Conservation (phyloP, 495 filamentous ascomycete genomes). For the Podospora didyma region DNA sequence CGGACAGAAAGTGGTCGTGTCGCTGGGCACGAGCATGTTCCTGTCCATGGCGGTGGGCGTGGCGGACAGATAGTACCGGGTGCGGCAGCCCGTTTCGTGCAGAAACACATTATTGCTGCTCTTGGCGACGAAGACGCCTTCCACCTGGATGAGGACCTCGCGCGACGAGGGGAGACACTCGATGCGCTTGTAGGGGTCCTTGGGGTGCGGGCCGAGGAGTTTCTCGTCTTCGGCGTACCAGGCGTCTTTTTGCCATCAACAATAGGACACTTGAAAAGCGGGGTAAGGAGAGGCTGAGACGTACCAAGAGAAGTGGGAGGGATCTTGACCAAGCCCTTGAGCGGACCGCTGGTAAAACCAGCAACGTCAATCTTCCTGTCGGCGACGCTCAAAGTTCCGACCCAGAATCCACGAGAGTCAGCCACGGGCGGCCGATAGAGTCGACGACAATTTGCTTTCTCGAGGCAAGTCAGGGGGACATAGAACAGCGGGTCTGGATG, state of each 20-base stretch:
- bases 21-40: conserved; percentile 35
- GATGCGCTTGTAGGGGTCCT: conserved; percentile 59
- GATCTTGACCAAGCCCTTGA: conserved; percentile 29
- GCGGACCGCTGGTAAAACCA: conserved; percentile 11
- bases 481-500: conserved; percentile 24
- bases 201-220: conserved; percentile 54
- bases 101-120: conserved; percentile 36
- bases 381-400: neutral
- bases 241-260: conserved; percentile 29
- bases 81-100: conserved; percentile 47
- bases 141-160: conserved; percentile 43
- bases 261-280: too few species aligned
- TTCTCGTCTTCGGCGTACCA: conserved; percentile 60
- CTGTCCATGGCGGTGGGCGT: conserved; percentile 36
- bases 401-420: conserved; percentile 9
- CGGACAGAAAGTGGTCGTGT: conserved; percentile 45
- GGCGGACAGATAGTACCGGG: conserved; percentile 50
- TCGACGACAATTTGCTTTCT: too few species aligned
- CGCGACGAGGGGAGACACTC: conserved; percentile 50
- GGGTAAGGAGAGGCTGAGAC: neutral
- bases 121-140: conserved; percentile 43
- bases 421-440: too few species aligned
- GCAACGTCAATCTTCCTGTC: conserved; percentile 2
- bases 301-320: conserved; percentile 17
- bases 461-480: conserved; percentile 13